Evolutionary conservation across 495 filamentous ascomycete genomes (phyloP), one percentile per base, ranked within the genome.

Genomic region (Xylaria curta): DNA sequence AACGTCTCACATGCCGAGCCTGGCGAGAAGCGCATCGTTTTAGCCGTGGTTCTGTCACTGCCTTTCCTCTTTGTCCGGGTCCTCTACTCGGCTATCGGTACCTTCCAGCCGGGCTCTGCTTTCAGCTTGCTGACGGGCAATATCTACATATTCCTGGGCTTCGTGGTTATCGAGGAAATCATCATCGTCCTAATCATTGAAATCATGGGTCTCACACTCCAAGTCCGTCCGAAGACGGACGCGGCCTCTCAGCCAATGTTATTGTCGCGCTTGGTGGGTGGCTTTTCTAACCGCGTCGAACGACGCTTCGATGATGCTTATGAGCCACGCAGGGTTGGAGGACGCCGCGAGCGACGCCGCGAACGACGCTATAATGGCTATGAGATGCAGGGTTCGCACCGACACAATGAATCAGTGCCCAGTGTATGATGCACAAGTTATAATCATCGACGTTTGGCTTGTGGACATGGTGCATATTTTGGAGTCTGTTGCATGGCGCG

Each of bases 41-140:
- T 79, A 6, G 75, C 74, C 61, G 71, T 82, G 10, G 77, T 71
- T 17, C 51, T 76, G 10, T 81, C 74, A 40, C 70, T 82, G 49
- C 82, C 82, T n/a, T 81, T 82, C 59, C 75, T 80, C 61, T 73
- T 82, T n/a, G 75, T 83, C 19, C 76, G 82, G 36, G 64, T 83
- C 42, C 54, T 75, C 72, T 82, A 82, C 70, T 74, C 76, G 4
- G 75, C 72, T 33, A 40, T 79, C 67, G 70, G 72, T 21, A 73
- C 76, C 36, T 80, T 77, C 60, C 72, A 74, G 5, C 49, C 61
- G 28, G 71, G 79, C 49, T 69, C 74, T 12, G 44, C 65, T 49
- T 82, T 83, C 72, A 78, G 59, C 70, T 70, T 64, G 46, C 44
- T 75, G 40, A 74, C 75, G 58, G 80, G 80, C 38, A 63, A 70